Conservation (phyloP, 2,329 filamentous ascomycete genomes). For the Lecanicillium sp. region DNA sequence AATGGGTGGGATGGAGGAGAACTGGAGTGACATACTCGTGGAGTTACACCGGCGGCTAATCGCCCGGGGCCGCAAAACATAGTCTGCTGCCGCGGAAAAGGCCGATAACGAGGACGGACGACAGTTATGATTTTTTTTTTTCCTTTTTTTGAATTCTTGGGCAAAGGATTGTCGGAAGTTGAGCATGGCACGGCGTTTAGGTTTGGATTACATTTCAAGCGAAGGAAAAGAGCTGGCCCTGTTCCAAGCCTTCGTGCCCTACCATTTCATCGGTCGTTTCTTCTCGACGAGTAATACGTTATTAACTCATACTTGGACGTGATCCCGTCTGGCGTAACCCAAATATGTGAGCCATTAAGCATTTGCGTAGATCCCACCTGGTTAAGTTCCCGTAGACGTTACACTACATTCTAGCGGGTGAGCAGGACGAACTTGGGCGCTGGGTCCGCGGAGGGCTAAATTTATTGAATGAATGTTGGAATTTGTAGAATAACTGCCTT, state of each 20-base stretch:
- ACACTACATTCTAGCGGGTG: no score
- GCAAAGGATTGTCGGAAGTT: neutral
- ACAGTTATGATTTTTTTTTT: neutral
- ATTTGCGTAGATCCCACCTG: no score
- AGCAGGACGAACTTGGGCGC: no score
- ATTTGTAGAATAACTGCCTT: no score
- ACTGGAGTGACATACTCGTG: conserved; percentile 50
- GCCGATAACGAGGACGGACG: no score
- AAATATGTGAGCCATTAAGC: no score
- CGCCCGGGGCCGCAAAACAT: conserved; percentile 47
- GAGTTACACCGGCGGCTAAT: conserved; percentile 51
- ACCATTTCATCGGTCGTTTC: neutral
- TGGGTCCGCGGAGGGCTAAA: no score
- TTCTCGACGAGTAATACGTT: neutral
- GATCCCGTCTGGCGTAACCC: no score
- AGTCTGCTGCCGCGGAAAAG: no score
- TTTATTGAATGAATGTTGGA: no score
- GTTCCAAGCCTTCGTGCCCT: neutral
- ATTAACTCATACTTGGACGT: neutral
- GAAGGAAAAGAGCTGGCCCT: neutral
- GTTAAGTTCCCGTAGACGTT: no score
- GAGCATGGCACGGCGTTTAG: conserved; percentile 2
- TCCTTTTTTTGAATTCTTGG: neutral
- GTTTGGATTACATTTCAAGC: neutral
- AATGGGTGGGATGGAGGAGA: conserved; percentile 29